These are phyloP conservation scores for Castanea sativa DNA, from an alignment of 306 rosid genomes.

Conservation along the genomic window DNA sequence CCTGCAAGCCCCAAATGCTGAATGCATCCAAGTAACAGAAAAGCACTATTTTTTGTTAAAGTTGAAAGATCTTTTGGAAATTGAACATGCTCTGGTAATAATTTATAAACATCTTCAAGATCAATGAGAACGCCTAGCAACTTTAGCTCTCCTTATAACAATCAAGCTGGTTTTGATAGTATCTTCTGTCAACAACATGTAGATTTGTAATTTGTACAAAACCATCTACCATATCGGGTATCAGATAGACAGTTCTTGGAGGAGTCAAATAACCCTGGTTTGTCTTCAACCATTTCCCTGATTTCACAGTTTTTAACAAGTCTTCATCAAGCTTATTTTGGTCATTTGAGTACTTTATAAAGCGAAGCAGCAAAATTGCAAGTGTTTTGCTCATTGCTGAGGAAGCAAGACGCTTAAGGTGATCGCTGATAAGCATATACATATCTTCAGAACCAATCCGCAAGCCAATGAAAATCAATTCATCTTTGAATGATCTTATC, in stretches of 20 bases:
- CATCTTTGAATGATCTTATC: slow-evolving; percentile 3
- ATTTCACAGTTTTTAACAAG: slow-evolving; percentile 14
- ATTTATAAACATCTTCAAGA: not conserved
- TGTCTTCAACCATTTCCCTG: slow-evolving; percentile 24
- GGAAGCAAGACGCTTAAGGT: slow-evolving; percentile 6
- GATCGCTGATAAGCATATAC: not conserved
- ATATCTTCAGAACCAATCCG: slow-evolving; percentile 9
- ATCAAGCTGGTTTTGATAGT: slow-evolving; percentile 9
- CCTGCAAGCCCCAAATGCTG: not conserved
- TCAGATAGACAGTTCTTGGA: slow-evolving; percentile 10
- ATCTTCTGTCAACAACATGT: slow-evolving; percentile 13
- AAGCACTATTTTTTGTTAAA: slow-evolving; percentile 3
- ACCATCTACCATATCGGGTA: not conserved
- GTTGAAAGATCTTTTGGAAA: not conserved
- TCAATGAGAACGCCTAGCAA: slow-evolving; percentile 13
- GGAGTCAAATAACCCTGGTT: slow-evolving; percentile 19
- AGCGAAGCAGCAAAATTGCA: slow-evolving; percentile 3
- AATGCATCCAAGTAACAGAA: slow-evolving; percentile 15
- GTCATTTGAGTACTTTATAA: slow-evolving; percentile 7
- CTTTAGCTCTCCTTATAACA: slow-evolving; percentile 4
- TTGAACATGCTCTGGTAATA: slow-evolving; percentile 17
- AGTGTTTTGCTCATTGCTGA: slow-evolving; percentile 10
- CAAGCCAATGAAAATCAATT: slow-evolving; percentile 24
- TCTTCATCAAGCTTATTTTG: slow-evolving; percentile 1
- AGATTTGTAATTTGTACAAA: slow-evolving; percentile 4